Evolutionary conservation across 2,329 filamentous ascomycete species (phyloP), one percentile per base, ranked within the genome.

Genomic region (Blastomyces percursus): DNA sequence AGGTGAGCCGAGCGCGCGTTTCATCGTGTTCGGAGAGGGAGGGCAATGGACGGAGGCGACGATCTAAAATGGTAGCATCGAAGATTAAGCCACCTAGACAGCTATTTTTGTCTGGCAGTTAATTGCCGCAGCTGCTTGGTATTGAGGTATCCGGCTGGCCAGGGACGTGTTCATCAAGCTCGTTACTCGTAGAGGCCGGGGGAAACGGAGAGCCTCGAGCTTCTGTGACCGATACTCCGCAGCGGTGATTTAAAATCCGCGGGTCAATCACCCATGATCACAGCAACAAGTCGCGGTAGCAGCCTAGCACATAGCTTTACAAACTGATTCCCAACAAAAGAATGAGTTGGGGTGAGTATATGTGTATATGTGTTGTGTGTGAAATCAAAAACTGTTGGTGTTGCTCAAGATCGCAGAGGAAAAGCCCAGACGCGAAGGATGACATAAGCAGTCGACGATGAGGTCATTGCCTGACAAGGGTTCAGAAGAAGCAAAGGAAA

Each of bases 371-470:
- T 32, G 30, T 32, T 35, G 32, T 9, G 32, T 27, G 51, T 35
- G 24, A 30, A 35, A 35, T 7, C 12, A 32, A 27, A 14, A 35
- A n/a, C 14, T 55, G 27, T 21, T 38, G 32, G 12, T n/a, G 16
- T 38, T 55, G 52, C n/a, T 27, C 9, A 40, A 4, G 38, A 16
- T 46, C 32, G n/a, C n/a, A n/a, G 30, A 24, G 55, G 19, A 58
- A 46, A 58, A 27, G 55, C 6, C 7, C 1, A 9, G 24, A 21
- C 2, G 16, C 9, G n/a, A 19, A 21, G 24, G 58, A 40, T 58
- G 57, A 60, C 48, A 58, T 58, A 62, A 62, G 62, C 61, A 63
- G 61, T 61, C 14, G 57, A 1, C 46, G n/a, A 48, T 61, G 46
- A 60, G 52, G 62, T 62, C 61, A 42, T 64, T n/a, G n/a, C 16